A percentile compares a stretch with the other conserved stretches of the same genome.
Conservation (phyloP, 257 asterid species). For the Eustoma russellianum region DNA sequence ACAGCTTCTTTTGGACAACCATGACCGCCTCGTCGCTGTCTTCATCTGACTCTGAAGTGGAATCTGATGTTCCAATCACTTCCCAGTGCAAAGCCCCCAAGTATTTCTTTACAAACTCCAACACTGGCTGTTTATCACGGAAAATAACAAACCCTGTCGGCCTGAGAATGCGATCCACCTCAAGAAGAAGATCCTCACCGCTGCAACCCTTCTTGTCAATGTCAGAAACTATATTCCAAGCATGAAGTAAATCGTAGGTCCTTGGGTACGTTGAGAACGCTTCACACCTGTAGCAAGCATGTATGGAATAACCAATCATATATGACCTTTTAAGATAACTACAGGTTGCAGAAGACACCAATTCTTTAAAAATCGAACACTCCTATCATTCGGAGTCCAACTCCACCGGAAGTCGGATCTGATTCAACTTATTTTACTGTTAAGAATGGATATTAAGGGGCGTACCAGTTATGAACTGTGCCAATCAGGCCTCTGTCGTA, state of each 20-base stretch:
- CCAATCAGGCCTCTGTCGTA: slow-evolving; percentile 92
- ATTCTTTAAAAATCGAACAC: background rate
- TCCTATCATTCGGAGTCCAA: no score
- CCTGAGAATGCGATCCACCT: slow-evolving; percentile 88
- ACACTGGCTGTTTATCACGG: slow-evolving; percentile 54
- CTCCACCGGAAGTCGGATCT: no score
- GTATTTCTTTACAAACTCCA: slow-evolving; percentile 79
- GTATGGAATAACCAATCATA: no score
- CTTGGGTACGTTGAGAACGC: slow-evolving; percentile 94
- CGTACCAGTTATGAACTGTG: slow-evolving; percentile 75
- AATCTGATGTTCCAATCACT: slow-evolving; percentile 43
- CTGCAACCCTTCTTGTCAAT: slow-evolving; percentile 94
- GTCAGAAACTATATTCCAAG: slow-evolving; percentile 75
- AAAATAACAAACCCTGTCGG: slow-evolving; percentile 78
- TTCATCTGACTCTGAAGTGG: slow-evolving; percentile 33
- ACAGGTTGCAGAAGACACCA: no score
- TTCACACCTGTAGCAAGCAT: slow-evolving; percentile 59
- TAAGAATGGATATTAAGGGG: background rate
- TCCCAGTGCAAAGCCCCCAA: slow-evolving; percentile 86
- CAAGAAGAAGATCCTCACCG: slow-evolving; percentile 88
- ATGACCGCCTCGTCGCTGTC: slow-evolving; percentile 62
- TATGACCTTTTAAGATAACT: no score
- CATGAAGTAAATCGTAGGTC: slow-evolving; percentile 86
- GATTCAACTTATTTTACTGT: no score
- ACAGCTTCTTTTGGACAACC: slow-evolving; percentile 67